Evolutionary conservation across 1,284 basidiomycete genomes (phyloP).

Genomic region (Fomitopsis pinicola): DNA sequence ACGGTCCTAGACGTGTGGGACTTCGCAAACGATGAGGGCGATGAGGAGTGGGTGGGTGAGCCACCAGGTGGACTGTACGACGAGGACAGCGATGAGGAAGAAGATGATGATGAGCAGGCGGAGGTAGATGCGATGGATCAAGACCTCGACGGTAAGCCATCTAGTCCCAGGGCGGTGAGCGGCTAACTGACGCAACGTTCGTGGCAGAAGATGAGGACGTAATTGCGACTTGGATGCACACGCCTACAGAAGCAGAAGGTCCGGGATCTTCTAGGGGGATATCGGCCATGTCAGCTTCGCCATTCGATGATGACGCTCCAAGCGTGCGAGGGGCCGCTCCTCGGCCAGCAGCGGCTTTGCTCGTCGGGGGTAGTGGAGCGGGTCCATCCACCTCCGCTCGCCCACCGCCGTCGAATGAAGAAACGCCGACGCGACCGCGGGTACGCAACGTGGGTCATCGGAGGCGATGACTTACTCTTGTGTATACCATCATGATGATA

Average conservation of each 20-base stretch:
- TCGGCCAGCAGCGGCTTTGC: neutral
- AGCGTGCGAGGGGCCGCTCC: neutral
- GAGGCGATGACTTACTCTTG: neutral
- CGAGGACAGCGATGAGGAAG: slow-evolving; percentile 44
- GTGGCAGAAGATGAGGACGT: neutral
- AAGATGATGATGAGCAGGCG: slow-evolving; percentile 47
- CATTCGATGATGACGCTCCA: neutral
- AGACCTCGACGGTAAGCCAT: slow-evolving; percentile 42
- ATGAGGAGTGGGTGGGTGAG: slow-evolving; percentile 41
- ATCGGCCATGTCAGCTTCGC: slow-evolving; percentile 1
- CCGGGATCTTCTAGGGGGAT: neutral
- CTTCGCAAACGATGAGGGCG: slow-evolving; percentile 65
- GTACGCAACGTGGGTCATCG: neutral
- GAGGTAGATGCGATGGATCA: slow-evolving; percentile 68
- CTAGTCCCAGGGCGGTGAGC: slow-evolving; percentile 48
- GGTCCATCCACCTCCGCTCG: neutral
- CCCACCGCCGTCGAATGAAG: neutral
- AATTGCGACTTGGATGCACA: neutral
- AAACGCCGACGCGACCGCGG: neutral
- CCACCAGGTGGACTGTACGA: slow-evolving; percentile 29
- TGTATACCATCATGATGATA: neutral
- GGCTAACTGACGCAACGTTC: neutral
- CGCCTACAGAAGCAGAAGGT: neutral
- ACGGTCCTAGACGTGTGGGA: slow-evolving; percentile 87
- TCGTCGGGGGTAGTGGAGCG: neutral